Evolutionary conservation across 352 stramenopile genomes (phyloP).

Genomic region (Bremia lactucae): DNA sequence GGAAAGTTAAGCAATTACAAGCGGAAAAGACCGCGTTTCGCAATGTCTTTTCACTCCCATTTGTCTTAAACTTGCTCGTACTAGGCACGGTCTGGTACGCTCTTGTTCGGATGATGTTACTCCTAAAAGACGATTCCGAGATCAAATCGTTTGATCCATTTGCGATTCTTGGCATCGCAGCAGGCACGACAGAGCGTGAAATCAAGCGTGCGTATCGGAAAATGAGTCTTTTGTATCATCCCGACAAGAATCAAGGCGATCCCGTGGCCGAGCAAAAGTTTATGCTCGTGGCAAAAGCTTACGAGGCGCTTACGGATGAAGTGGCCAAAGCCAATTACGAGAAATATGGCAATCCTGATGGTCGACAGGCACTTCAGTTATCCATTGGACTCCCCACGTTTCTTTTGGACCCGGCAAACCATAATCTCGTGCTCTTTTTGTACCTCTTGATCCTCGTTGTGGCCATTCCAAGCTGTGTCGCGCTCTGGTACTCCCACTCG

Average conservation of each 20-base stretch:
- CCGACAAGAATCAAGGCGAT: slow-evolving; percentile 96
- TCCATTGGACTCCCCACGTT: slow-evolving; percentile 95
- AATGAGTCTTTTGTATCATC: slow-evolving; percentile 88
- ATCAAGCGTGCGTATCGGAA: slow-evolving; percentile 93
- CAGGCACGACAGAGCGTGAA: slow-evolving; percentile 81
- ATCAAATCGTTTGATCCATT: slow-evolving; percentile 99
- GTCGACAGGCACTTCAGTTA: slow-evolving; percentile 93
- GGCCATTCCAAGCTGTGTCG: slow-evolving; percentile 93
- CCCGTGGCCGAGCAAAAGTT: slow-evolving; percentile 96
- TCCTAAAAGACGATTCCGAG: slow-evolving; percentile 92
- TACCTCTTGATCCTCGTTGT: slow-evolving; percentile 98
- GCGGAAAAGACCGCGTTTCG: slow-evolving; percentile 75
- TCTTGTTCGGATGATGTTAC: slow-evolving; percentile 84
- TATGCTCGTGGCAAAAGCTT: slow-evolving; percentile 93
- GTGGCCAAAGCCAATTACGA: slow-evolving; percentile 96
- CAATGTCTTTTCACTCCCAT: slow-evolving; percentile 74
- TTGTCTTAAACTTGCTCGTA: slow-evolving; percentile 68
- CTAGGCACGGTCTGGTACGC: slow-evolving; percentile 67
- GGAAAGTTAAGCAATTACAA: slow-evolving; percentile 80
- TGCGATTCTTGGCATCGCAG: slow-evolving; percentile 91
- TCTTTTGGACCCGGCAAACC: slow-evolving; percentile 94
- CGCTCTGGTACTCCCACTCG: slow-evolving; percentile 92
- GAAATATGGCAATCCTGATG: slow-evolving; percentile 97
- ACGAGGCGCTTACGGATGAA: slow-evolving; percentile 93
- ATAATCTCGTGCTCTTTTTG: slow-evolving; percentile 96